Base-by-base conservation (phyloP, 495 filamentous ascomycete genomes). In the Penicillium ucsense region DNA sequence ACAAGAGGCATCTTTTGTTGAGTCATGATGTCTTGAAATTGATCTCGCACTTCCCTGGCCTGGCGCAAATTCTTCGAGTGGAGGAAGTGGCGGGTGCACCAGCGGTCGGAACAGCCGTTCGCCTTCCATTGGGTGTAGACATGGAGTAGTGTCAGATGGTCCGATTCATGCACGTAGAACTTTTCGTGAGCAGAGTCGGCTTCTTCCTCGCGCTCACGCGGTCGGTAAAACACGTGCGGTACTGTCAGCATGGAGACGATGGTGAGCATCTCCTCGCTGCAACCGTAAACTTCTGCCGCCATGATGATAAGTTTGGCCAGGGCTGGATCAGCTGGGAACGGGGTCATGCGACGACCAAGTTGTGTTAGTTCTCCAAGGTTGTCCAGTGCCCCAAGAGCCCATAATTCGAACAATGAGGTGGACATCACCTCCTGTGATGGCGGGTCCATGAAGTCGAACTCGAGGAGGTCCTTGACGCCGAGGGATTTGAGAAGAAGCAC, bases 371-470 rank as follows among this genome's bases (percentile, higher is more conserved):
- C 89, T 31, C 94, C 94, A 5, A 99, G 77, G 59, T 96, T 95
- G 55, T 94, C 85, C 27, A 99, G 66, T 3, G 94, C 94, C 3
- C 94, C 94, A 8, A 99, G 74, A 0, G 94, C 90, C 94, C 94
- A 99, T 8, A 99, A 80, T 57, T 99, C 94, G 72, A 97, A 99
- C 3, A 99, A 77, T 1, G 89, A 95, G 0, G 94, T 99, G 6
- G 88, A 88, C 56, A 99, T 99, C 4, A 89, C 95, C 51, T 99
- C 94, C 66, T 99, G 94, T 0, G 94, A 92, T 5, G 94, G 94
- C 0, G 94, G 92, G 53, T 99, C 94, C 89, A 99, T 95, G 56
- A 99, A 99, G 60, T 97, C 89, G 56, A 99, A 99, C 56, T 99
- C 94, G 3, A 99, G 72, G 11, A 99, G 74, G 54, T 99, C 89